Base-by-base conservation (phyloP, 768 basidiomycete genomes). In the Cytidiella melzeri region DNA sequence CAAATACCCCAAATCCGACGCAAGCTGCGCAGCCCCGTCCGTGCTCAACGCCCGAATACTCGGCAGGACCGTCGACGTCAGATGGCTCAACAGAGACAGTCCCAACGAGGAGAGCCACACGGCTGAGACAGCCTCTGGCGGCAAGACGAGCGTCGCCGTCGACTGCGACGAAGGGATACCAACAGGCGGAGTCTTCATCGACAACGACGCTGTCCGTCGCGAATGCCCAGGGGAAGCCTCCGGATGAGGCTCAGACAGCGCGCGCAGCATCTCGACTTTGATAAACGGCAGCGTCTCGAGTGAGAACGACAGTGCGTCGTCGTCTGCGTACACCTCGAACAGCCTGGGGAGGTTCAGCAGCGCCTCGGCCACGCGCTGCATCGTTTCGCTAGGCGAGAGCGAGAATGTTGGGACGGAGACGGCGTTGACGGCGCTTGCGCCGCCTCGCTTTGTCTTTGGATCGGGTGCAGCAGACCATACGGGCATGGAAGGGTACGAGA, bases 81-180 rank as follows among this genome's bases (percentile, higher is more conserved):
- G 71, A 61, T 93, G 78, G 2, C 78, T 72, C 30, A 95, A 73
- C 40, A 93, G 78, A 11, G 84, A 76, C 41, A 87, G 82, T 0
- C 91, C 87, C n/a, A 98, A 77, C 7, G 92, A 93, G 27, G 86
- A 79, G 10, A 98, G 80, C 94, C 95, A 98, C 1, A 90, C 85
- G 1, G 90, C 84, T 3, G 92, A 83, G 15, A 97, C 87, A 2
- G 78, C 74, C 63, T 94, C 93, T 3, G 89, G 81, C 44, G 83
- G 78, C 44, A 88, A 67, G 12, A 56, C 51, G 26, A 45, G 45
- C 3, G 55, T 41, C 0, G 43, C 11, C 9, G 51, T 15, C 30
- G 7, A 13, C 12, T 11, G 48, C 13, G 56, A 34, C 7, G 57
- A 46, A 28, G 41, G 44, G 6, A 34, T 25, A 18, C 28, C 36